Conservation (phyloP, 768 basidiomycete genomes). For the Lentinula sp. region DNA sequence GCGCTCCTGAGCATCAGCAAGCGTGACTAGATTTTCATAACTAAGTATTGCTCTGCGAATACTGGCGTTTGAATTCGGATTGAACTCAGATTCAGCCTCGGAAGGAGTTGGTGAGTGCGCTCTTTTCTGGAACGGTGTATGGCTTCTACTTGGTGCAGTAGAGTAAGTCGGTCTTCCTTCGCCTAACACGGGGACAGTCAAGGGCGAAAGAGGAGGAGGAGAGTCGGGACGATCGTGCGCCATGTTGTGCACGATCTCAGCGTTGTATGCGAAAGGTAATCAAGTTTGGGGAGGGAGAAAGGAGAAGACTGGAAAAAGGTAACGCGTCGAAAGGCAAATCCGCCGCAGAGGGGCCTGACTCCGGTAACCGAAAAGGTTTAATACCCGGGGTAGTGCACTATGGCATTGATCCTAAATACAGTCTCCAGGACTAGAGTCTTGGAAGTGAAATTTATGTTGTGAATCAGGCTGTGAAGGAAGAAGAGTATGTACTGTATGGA, state of each 20-base stretch:
- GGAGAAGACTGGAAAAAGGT: neutral
- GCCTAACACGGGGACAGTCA: slow-evolving; percentile 2
- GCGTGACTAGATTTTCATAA: slow-evolving; percentile 78
- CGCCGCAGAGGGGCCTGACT: neutral
- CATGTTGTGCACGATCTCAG: neutral
- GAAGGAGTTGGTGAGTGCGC: slow-evolving; percentile 1
- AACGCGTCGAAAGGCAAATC: neutral
- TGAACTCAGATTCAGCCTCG: slow-evolving; percentile 3
- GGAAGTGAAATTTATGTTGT: neutral
- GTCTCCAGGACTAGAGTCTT: neutral
- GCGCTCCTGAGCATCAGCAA: slow-evolving; percentile 79
- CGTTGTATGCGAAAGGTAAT: neutral
- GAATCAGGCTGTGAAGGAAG: no score
- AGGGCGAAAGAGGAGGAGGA: neutral
- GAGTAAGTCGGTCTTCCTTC: neutral
- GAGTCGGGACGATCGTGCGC: neutral
- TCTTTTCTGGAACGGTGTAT: slow-evolving; percentile 3
- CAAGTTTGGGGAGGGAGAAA: neutral
- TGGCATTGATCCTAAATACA: neutral
- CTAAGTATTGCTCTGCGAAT: slow-evolving; percentile 52
- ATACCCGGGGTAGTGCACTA: neutral
- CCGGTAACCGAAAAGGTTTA: neutral
- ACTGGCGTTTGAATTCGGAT: slow-evolving; percentile 1
- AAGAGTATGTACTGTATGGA: no score
- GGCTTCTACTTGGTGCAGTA: neutral